These are phyloP conservation scores for Abrus precatorius DNA, from an alignment of 306 rosid genomes.

Conservation along the genomic window DNA sequence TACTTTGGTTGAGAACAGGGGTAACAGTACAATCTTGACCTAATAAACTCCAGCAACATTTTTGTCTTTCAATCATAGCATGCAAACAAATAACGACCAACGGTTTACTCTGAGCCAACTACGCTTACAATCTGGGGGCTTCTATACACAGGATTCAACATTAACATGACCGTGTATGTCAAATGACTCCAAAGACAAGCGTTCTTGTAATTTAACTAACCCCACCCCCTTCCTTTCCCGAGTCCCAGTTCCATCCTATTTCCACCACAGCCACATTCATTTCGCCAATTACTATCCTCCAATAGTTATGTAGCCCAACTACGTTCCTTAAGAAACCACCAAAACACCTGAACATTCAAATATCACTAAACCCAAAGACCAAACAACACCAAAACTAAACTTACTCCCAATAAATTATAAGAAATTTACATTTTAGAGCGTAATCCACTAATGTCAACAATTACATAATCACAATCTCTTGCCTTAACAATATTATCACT, in stretches of 20 bases:
- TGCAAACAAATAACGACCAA: conserved; percentile 23
- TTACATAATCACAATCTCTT: conserved; percentile 13
- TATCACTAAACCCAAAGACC: background rate
- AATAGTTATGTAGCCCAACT: conserved; percentile 1
- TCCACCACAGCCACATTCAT: conserved; percentile 38
- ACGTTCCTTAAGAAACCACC: background rate
- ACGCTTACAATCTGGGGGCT: background rate
- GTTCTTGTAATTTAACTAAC: background rate
- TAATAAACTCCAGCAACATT: background rate
- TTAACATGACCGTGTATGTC: conserved; percentile 22
- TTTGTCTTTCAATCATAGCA: background rate
- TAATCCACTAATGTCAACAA: conserved; percentile 28
- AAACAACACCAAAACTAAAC: background rate
- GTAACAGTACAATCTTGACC: background rate
- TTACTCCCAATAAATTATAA: background rate
- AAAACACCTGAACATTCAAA: conserved; percentile 6
- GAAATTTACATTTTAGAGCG: background rate
- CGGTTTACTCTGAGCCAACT: background rate
- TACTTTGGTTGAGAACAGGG: conserved; percentile 4
- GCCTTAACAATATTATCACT: background rate
- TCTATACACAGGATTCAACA: background rate
- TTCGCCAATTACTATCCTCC: conserved; percentile 7
- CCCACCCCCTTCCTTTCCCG: background rate
- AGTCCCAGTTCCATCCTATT: background rate
- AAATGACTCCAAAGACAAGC: conserved; percentile 11